Conservation (phyloP, 306 rosid species). For the Hippophae gyantsensis region DNA sequence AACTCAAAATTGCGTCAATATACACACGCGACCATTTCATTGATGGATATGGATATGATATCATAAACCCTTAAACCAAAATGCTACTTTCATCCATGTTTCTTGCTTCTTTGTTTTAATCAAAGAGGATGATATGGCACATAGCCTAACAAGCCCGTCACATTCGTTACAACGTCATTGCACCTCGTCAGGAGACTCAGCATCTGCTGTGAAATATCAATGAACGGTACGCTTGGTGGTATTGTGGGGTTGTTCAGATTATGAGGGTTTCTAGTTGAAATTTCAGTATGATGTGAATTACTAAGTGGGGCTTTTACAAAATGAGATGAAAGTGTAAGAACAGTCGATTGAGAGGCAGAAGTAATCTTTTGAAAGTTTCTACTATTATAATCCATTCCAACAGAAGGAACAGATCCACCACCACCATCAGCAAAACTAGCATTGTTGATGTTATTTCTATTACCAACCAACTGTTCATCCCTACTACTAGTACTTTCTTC, state of each 20-base stretch:
- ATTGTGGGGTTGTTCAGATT: conserved; percentile 21
- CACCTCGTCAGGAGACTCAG: conserved; percentile 73
- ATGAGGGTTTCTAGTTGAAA: conserved; percentile 47
- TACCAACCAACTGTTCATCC: conserved; percentile 61
- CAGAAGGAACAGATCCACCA: conserved; percentile 39
- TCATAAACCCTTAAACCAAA: too few relatives aligned
- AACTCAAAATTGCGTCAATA: too few relatives aligned
- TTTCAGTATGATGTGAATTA: conserved; percentile 49
- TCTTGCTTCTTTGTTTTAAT: conserved; percentile 7
- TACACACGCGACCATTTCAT: too few relatives aligned
- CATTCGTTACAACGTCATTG: conserved; percentile 70
- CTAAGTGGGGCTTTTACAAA: conserved; percentile 48
- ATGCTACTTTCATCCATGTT: neutral
- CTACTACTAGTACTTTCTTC: conserved; percentile 54
- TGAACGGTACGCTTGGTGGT: conserved; percentile 20
- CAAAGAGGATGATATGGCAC: conserved; percentile 91
- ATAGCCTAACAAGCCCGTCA: conserved; percentile 66
- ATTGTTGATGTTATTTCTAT: conserved; percentile 70
- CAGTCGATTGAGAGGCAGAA: conserved; percentile 48
- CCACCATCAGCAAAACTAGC: conserved; percentile 78
- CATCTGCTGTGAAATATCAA: conserved; percentile 93
- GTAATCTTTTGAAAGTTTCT: conserved; percentile 75
- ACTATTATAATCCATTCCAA: conserved; percentile 79
- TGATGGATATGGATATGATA: too few relatives aligned
- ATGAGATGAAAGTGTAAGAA: conserved; percentile 41